Percentiles rank a stretch among this genome's conserved stretches.
Evolutionary conservation across 805 yeast species (phyloP).

Genomic region (Kodamaea sagamina): DNA sequence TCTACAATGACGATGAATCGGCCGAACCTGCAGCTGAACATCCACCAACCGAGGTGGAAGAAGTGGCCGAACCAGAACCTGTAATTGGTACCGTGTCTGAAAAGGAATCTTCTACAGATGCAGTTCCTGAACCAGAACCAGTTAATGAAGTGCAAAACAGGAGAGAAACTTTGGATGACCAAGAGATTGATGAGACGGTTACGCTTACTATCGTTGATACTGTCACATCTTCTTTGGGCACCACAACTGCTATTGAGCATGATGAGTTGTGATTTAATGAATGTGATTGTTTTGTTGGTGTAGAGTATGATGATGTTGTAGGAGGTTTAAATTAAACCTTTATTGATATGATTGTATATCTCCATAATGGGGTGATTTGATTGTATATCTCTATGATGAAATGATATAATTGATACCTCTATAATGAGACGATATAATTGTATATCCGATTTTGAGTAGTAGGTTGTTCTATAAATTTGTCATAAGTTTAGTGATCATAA

Average conservation of each 20-base stretch:
- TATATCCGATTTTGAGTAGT: no score
- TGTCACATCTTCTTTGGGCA: background rate
- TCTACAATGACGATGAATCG: conserved; percentile 3
- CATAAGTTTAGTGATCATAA: no score
- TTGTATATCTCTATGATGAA: no score
- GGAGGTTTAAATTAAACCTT: no score
- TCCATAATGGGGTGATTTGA: no score
- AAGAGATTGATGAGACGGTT: background rate
- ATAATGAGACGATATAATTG: no score
- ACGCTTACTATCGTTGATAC: conserved; percentile 1
- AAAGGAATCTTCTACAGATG: background rate
- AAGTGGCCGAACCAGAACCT: conserved; percentile 5
- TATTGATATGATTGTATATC: no score
- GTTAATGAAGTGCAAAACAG: background rate
- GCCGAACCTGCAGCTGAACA: conserved; percentile 12
- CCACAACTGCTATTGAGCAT: conserved; percentile 4
- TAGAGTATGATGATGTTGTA: no score
- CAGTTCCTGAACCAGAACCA: conserved; percentile 7
- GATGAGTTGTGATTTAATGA: conserved; percentile 11
- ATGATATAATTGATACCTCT: no score
- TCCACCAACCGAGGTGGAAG: conserved; percentile 5
- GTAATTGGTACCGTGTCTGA: background rate
- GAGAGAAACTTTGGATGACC: background rate
- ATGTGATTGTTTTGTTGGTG: background rate
- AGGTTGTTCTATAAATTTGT: no score